Base-by-base conservation (phyloP, 257 asterid genomes). In the Paraleonurus japonicus region DNA sequence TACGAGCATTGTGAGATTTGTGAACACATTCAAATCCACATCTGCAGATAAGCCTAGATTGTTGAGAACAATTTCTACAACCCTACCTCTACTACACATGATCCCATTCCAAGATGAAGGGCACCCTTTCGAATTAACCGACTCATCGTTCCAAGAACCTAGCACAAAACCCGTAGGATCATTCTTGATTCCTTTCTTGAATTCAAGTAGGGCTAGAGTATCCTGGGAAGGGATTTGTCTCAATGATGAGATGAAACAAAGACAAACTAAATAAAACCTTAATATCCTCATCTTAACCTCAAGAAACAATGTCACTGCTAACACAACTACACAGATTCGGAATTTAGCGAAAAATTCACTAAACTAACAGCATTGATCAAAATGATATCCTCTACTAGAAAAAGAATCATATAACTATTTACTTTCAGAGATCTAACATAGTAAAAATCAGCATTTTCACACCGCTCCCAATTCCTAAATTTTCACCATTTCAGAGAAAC, bases 91-190 rank as follows among this genome's bases (percentile, higher is more conserved):
- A 72, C 78, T 80, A 48, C 99, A 94, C 90, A 84, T 84, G 33
- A 94, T 87, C 30, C 99, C 99, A 71, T 94, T 85, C 97, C 97
- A 94, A 54, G 96, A 85, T 4, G 95, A 83, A 47, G 96, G 96
- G 24, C 99, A 94, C 10, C 96, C 96, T 41, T 89, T 85, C 78
- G 86, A 81, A 74, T 90, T 90, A 23, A 82, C 83, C 15, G 95
- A 85, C 67, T 88, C 93, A 48, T 88, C 85, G 17, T 84, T 90
- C 98, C 98, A 92, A 20, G 98, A 90, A 80, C 81, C 76, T 15
- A 90, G 77, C 65, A 92, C 96, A 60, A 62, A 92, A 27, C 96
- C 96, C 0, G 89, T 85, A 0, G 98, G 99, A 69, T 95, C 99
- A 20, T 86, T 90, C 69, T 78, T 92, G 69, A 95, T 88, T 63